Evolutionary conservation across 371 early-diverging fungal species (phyloP), one percentile per base, ranked within the genome.

Genomic region (Thermomucor indicae-seudaticae): DNA sequence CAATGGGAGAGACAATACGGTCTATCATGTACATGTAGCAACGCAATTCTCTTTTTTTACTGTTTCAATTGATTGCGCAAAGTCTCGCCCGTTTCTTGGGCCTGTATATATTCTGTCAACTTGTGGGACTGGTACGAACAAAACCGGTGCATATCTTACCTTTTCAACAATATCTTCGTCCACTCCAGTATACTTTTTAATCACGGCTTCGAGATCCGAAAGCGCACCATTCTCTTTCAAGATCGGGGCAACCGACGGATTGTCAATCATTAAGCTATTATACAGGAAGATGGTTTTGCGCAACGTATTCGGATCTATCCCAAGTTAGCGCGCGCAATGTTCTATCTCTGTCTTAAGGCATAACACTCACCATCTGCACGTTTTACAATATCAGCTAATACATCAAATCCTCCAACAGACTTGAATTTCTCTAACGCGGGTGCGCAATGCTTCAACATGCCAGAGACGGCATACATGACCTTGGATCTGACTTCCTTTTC

Each of bases 391-490:
- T 53, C 51, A 16, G 67, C 51, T 47, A 89, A 51, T 4, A 62
- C 62, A 2, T 63, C 58, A 43, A 83, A 71, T 0, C 90, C 91
- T 35, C 75, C 69, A 22, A 49, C 22, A 4, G 61, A 64, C 16
- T 77, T 63, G 55, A 92, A 84, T 37, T 76, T 80, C 3, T 74
- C 55, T 19, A 89, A 61, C 4, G 83, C 90, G 5, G 58, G 57
- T n/a, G 74, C 61, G 45, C 78, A 84, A 39, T 88, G 84, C 46
- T 89, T 83, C 23, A 91, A 61, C 27, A 85, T 77, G 22, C 91
- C 81, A 31, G 92, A 90, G 8, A 93, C 64, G 43, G 90, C 89
- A 58, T 92, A 90, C 17, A 86, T 64, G 12, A 85, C 83, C 58
- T 92, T 94, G 40, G 79, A 75, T 25, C 84, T 83, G 8, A 89